phyloP scores from a whole-genome alignment of 1,284 basidiomycete genomes.

The Inonotus hispidus region DNA sequence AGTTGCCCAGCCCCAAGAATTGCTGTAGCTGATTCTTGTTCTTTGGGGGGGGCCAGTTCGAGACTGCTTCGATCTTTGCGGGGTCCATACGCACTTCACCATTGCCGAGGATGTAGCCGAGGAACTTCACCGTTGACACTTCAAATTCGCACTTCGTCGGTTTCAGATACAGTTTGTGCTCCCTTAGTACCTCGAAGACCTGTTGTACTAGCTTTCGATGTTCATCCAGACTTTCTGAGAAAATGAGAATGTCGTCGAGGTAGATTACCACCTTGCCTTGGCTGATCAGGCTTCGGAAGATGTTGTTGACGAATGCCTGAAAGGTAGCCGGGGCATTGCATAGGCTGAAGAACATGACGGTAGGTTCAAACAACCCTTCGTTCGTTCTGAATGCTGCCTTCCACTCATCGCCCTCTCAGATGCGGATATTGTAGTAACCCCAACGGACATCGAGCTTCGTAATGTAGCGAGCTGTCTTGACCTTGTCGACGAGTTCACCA shows the following conservation, averaged over 20 bases:
- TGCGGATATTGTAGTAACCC: conserved; percentile 19
- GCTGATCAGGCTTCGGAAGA: neutral
- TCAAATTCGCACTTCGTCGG: too few species aligned
- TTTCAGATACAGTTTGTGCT: conserved; percentile 22
- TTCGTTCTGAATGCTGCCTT: conserved; percentile 29
- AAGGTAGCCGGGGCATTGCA: conserved; percentile 35
- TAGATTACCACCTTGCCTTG: conserved; percentile 13
- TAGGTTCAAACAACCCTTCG: conserved; percentile 29
- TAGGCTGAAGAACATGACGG: conserved; percentile 33
- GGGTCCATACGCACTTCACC: too few species aligned
- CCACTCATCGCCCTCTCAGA: conserved; percentile 30
- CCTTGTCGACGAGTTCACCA: conserved; percentile 28
- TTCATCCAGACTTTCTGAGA: too few species aligned
- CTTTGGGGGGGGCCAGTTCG: too few species aligned
- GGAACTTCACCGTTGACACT: too few species aligned
- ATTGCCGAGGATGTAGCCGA: too few species aligned
- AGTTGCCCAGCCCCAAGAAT: too few species aligned
- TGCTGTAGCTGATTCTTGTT: too few species aligned
- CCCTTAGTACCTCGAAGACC: conserved; percentile 19
- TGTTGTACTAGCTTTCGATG: too few species aligned
- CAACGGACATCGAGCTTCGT: conserved; percentile 9
- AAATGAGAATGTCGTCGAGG: neutral
- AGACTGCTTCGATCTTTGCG: too few species aligned
- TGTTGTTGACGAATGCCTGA: conserved; percentile 18
- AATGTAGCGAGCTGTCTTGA: conserved; percentile 10